Percentiles rank a stretch among this genome's conserved stretches.
Conservation (phyloP, 352 stramenopile genomes). For the Globisporangium lucens region DNA sequence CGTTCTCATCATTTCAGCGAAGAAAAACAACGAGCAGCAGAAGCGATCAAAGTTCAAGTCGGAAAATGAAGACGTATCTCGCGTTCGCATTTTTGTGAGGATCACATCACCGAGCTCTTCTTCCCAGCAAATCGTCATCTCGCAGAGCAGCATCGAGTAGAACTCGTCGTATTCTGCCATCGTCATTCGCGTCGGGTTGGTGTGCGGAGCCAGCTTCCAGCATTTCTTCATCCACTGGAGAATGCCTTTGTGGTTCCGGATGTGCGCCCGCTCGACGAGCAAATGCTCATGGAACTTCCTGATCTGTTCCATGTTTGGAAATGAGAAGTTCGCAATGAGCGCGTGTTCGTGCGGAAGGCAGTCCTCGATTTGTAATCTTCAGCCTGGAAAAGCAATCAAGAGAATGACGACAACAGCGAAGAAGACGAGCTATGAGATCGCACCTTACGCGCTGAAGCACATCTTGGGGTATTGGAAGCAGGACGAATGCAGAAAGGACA, state of each 20-base stretch:
- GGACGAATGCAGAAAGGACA: not conserved
- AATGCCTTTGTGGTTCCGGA: slow-evolving; percentile 37
- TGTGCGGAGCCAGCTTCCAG: slow-evolving; percentile 29
- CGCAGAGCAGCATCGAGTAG: slow-evolving; percentile 52
- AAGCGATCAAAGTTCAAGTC: slow-evolving; percentile 52
- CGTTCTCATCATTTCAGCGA: slow-evolving; percentile 46
- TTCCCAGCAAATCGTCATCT: slow-evolving; percentile 65
- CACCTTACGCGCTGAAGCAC: not conserved
- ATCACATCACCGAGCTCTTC: slow-evolving; percentile 45
- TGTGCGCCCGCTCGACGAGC: slow-evolving; percentile 43
- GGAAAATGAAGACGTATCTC: slow-evolving; percentile 30
- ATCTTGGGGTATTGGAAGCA: not conserved
- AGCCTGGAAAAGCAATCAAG: not conserved
- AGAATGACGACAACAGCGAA: not conserved
- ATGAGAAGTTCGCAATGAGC: not conserved
- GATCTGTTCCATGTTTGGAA: slow-evolving; percentile 33
- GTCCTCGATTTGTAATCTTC: not conserved
- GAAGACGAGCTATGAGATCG: slow-evolving; percentile 2
- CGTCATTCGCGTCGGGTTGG: slow-evolving; percentile 20
- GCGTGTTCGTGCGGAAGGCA: not conserved
- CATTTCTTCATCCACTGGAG: slow-evolving; percentile 40
- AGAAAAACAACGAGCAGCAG: slow-evolving; percentile 58
- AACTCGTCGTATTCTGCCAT: slow-evolving; percentile 40
- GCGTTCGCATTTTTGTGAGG: slow-evolving; percentile 46
- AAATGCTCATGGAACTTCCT: slow-evolving; percentile 36